phyloP scores from a whole-genome alignment of 306 rosid genomes.

The Ormosia semicastrata region DNA sequence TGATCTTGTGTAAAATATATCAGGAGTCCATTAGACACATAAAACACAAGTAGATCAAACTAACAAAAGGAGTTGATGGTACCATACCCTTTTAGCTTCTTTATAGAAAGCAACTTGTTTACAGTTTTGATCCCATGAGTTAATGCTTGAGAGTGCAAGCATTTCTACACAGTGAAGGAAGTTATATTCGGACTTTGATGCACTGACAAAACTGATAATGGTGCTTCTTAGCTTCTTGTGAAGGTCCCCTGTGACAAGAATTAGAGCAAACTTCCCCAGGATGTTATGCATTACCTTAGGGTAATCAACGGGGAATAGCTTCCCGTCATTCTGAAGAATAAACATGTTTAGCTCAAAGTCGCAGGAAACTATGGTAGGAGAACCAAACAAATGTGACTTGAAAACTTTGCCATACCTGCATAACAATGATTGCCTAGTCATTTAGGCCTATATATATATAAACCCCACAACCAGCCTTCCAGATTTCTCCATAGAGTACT shows the following conservation, averaged over 20 bases:
- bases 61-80: neutral
- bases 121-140: conserved; percentile 49
- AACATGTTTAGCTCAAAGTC: conserved; percentile 68
- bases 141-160: conserved; percentile 46
- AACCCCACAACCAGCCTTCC: neutral
- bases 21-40: neutral
- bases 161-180: conserved; percentile 52
- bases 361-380: conserved; percentile 72
- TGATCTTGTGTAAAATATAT: too few relatives aligned
- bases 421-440: conserved; percentile 8
- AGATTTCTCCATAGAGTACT: neutral
- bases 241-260: conserved; percentile 50
- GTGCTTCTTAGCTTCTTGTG: conserved; percentile 68
- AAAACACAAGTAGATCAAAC: neutral
- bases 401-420: conserved; percentile 78
- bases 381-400: conserved; percentile 75
- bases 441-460: neutral
- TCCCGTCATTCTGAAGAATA: conserved; percentile 80
- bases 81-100: conserved; percentile 68
- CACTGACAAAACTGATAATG: conserved; percentile 41
- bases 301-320: conserved; percentile 60
- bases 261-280: conserved; percentile 55
- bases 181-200: conserved; percentile 47
- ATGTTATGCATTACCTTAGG: conserved; percentile 71
- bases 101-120: conserved; percentile 46